Base-by-base conservation (phyloP, 2,329 filamentous ascomycete species). In the Pseudocercospora cruenta region DNA sequence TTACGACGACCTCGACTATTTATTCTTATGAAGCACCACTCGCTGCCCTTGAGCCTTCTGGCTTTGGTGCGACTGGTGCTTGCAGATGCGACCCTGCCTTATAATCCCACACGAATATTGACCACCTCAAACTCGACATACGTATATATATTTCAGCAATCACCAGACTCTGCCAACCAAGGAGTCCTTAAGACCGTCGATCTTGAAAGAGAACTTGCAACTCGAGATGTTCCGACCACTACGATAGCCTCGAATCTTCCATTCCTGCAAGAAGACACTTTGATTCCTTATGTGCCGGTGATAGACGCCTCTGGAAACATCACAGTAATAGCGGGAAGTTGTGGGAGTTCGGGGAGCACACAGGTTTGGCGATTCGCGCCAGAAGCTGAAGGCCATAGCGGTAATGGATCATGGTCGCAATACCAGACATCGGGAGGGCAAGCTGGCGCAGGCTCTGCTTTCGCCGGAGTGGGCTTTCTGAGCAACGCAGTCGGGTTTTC, bases 41-140 rank as follows among this genome's bases (percentile, higher is more conserved):
- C 51, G 24, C 60, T 66, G 24, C 66, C 63, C 33, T 67, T 64
- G 69, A 69, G 72, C 68, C 71, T 74, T 51, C 66, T 72, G 70
- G 73, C 73, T 72, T 66, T 74, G 58, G 65, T 70, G 24, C 66
- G 58, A n/a, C 28, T 63, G 22, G 62, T 55, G 24, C 64, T 63
- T 45, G 65, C 70, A 53, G 66, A 69, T 54, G 65, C 72, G 24
- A 55, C 65, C 28, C 84, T 93, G 60, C 93, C 92, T 26, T 96
- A 96, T 81, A 88, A 89, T 63, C 91, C 92, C 2, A 93, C 93
- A 0, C 88, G 86, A 31, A 85, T 96, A 60, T 85, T 94, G 65
- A 83, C 88, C 54, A 64, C 85, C 67, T 78, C 81, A 22, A 80
- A 81, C 61, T 77, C 79, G 67, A 82, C 87, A 19, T 76, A 87